These are phyloP conservation scores for Cladorrhinum samala DNA, from an alignment of 495 filamentous ascomycete species.

Conservation along the genomic window DNA sequence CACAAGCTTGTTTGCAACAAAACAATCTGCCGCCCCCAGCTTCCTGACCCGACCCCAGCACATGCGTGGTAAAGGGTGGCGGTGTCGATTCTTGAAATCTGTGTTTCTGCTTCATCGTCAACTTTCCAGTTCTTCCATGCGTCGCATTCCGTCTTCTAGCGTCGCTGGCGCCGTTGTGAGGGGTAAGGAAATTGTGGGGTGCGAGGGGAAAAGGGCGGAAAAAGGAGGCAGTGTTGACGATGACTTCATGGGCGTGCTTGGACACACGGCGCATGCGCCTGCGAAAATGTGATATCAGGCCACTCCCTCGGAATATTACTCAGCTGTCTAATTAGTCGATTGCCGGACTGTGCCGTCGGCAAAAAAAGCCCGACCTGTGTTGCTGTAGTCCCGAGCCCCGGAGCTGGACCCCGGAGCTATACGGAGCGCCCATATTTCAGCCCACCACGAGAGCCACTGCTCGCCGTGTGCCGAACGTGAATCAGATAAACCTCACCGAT, in stretches of 20 bases:
- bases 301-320: slow-evolving; percentile 3
- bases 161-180: too few species aligned
- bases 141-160: too few species aligned
- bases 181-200: neutral
- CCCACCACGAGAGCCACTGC: neutral
- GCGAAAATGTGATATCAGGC: neutral
- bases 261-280: too few species aligned
- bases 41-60: too few species aligned
- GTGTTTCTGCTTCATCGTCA: neutral
- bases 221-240: neutral
- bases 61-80: too few species aligned
- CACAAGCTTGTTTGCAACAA: too few species aligned
- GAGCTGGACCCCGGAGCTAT: slow-evolving; percentile 7
- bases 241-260: neutral
- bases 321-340: neutral
- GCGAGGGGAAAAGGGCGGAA: neutral
- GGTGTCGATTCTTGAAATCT: neutral
- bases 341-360: neutral
- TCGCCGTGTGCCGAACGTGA: neutral
- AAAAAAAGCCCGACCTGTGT: slow-evolving; percentile 3
- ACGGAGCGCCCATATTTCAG: slow-evolving; percentile 1
- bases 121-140: neutral
- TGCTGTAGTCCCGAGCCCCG: slow-evolving; percentile 6
- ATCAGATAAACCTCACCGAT: neutral
- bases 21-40: too few species aligned